These are phyloP conservation scores for Boletus tylopilopsis DNA, from an alignment of 768 basidiomycete species.

Conservation along the genomic window DNA sequence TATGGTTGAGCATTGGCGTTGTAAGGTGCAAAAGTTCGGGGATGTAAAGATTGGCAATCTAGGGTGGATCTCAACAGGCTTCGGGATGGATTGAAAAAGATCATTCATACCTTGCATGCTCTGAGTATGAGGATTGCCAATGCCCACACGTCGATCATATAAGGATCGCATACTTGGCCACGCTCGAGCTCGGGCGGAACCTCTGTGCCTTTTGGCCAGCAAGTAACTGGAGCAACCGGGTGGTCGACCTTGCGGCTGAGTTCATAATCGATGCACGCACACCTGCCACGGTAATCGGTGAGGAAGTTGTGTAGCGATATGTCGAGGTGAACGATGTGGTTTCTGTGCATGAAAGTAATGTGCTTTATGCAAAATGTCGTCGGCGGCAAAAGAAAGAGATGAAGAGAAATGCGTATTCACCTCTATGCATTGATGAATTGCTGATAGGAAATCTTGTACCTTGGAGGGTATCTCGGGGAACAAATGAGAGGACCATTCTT, in stretches of 20 bases:
- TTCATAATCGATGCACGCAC: constrained; percentile 75
- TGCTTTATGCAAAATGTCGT: constrained; percentile 42
- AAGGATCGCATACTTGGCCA: constrained; percentile 50
- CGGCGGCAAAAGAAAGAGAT: not conserved
- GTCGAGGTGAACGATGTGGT: constrained; percentile 66
- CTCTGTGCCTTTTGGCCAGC: constrained; percentile 55
- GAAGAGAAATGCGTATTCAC: constrained; percentile 34
- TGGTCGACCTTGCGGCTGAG: constrained; percentile 53
- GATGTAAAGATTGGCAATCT: constrained; percentile 56
- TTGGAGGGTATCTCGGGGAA: constrained; percentile 49
- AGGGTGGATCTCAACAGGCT: constrained; percentile 5
- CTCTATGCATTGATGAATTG: constrained; percentile 66
- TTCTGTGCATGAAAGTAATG: constrained; percentile 63
- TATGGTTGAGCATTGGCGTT: constrained; percentile 55
- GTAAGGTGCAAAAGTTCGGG: constrained; percentile 58
- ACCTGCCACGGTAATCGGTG: constrained; percentile 59
- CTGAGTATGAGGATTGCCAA: constrained; percentile 61
- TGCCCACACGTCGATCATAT: constrained; percentile 74
- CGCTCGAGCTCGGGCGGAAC: constrained; percentile 66
- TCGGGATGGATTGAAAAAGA: not conserved
- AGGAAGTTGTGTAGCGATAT: constrained; percentile 68
- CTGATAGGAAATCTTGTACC: constrained; percentile 49
- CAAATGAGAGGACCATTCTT: constrained; percentile 71
- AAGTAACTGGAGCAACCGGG: constrained; percentile 35
- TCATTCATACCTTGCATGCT: constrained; percentile 53